Evolutionary conservation across 2,329 filamentous ascomycete species (phyloP), one percentile per base, ranked within the genome.

Genomic region (Dactylellina drechsleri): DNA sequence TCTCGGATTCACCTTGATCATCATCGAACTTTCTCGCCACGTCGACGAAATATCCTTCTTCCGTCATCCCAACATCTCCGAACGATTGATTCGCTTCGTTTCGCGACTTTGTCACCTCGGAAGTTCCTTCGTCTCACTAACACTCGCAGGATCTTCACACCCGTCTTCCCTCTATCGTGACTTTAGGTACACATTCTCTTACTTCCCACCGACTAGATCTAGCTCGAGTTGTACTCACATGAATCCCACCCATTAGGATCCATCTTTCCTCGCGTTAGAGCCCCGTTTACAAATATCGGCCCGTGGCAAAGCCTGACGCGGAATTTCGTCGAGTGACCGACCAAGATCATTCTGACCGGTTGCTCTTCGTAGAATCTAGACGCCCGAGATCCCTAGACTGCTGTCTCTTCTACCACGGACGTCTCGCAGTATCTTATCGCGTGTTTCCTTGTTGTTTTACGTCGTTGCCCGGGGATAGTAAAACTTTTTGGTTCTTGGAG

Each of bases 391-490:
- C n/a, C n/a, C n/a, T n/a, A n/a, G n/a, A n/a, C n/a, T n/a, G 47
- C n/a, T 15, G 2, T 36, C 41, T 16, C 45, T 10, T 31, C 41
- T 31, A 28, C 5, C 26, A 16, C 16, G 6, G n/a, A 10, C 10
- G 28, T 26, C 18, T 15, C 13, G 26, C 26, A 36, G 15, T 31
- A 58, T 58, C 54, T 43, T 58, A 23, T 43, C 43, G 47, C 64
- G 49, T 54, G 43, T 59, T 31, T 26, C 50, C 18, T 53, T n/a
- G 41, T 50, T 7, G 18, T 41, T 70, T 20, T 53, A 15, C 52
- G 59, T 72, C 59, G 67, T 64, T 72, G 52, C 20, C 47, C 26
- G 47, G 45, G 53, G 53, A 54, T 20, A 64, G 36, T 59, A 45
- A 41, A 52, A 47, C 43, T 53, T 62, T 40, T 52, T 52, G 49